Percentiles rank a stretch among this genome's conserved stretches.
phyloP scores from a whole-genome alignment of 495 filamentous ascomycete species.

The Achaetomiella virescens region DNA sequence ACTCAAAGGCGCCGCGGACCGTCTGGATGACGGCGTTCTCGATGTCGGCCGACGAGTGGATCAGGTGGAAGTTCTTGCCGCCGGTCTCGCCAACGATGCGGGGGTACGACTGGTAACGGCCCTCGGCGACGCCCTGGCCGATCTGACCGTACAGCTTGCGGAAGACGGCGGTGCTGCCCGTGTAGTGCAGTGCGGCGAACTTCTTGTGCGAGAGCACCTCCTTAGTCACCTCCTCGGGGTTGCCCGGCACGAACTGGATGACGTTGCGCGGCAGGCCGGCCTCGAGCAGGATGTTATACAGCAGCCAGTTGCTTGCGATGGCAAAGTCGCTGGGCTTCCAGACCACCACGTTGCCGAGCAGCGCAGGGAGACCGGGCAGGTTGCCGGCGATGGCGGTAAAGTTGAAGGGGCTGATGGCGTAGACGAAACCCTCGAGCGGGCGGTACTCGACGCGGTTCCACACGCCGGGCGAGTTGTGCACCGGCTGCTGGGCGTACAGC shows the following conservation, averaged over 20 bases:
- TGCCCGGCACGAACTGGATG: slow-evolving; percentile 76
- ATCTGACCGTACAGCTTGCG: slow-evolving; percentile 66
- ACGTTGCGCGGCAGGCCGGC: slow-evolving; percentile 74
- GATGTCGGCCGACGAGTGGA: slow-evolving; percentile 68
- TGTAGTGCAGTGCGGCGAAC: slow-evolving; percentile 75
- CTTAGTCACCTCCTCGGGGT: slow-evolving; percentile 66
- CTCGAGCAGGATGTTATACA: slow-evolving; percentile 83
- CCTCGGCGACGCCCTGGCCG: slow-evolving; percentile 60
- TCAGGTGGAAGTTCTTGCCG: slow-evolving; percentile 87
- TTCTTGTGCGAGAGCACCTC: slow-evolving; percentile 61
- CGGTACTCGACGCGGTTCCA: slow-evolving; percentile 83
- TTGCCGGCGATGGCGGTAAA: slow-evolving; percentile 84
- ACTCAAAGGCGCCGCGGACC: slow-evolving; percentile 82
- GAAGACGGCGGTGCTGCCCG: slow-evolving; percentile 77
- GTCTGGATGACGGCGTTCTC: slow-evolving; percentile 73
- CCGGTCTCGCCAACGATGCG: slow-evolving; percentile 81
- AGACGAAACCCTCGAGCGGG: slow-evolving; percentile 81
- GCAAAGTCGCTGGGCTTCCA: slow-evolving; percentile 84
- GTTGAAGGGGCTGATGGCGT: slow-evolving; percentile 82
- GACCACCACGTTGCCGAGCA: slow-evolving; percentile 81
- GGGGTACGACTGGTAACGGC: slow-evolving; percentile 66
- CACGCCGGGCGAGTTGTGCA: slow-evolving; percentile 65
- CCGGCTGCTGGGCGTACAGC: slow-evolving; percentile 76
- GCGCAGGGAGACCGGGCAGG: slow-evolving; percentile 62
- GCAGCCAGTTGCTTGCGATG: slow-evolving; percentile 64